A percentile compares a stretch with the other conserved stretches of the same genome.
Evolutionary conservation across 495 filamentous ascomycete species (phyloP).

Genomic region (Aspergillus indologenus): DNA sequence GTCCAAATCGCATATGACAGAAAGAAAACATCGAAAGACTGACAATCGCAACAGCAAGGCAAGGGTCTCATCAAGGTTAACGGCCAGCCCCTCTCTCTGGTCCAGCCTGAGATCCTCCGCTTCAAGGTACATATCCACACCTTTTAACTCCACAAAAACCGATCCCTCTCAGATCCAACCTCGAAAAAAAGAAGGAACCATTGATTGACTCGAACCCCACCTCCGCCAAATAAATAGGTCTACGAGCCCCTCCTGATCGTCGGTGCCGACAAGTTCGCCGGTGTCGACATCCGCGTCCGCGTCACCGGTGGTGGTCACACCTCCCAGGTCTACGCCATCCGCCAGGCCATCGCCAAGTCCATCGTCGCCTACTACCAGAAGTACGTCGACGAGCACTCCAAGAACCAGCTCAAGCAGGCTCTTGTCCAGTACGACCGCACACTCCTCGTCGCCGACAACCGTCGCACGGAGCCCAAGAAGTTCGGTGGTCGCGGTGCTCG

Average conservation of each 20-base stretch:
- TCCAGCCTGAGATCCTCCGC: conserved; percentile 93
- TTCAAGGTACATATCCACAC: conserved; percentile 67
- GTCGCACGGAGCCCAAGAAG: conserved; percentile 92
- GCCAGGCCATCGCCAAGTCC: conserved; percentile 97
- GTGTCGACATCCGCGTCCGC: conserved; percentile 95
- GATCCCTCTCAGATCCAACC: background rate
- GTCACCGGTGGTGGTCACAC: conserved; percentile 97
- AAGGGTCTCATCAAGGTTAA: conserved; percentile 98
- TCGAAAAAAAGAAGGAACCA: conserved; percentile 5
- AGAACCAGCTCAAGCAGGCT: conserved; percentile 97
- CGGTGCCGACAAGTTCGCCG: conserved; percentile 92
- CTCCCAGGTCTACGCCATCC: conserved; percentile 97
- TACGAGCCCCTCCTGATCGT: conserved; percentile 98
- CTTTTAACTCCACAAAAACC: background rate
- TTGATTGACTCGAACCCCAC: background rate
- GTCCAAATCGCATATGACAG: conserved; percentile 2
- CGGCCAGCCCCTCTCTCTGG: conserved; percentile 88
- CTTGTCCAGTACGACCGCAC: conserved; percentile 94
- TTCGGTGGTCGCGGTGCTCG: conserved; percentile 85
- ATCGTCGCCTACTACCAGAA: conserved; percentile 99
- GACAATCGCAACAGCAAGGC: conserved; percentile 59
- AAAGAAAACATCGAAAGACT: conserved; percentile 18
- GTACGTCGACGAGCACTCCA: conserved; percentile 99
- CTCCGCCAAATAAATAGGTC: conserved; percentile 49
- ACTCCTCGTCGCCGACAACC: conserved; percentile 95